Percentiles rank a stretch among this genome's conserved stretches.
These are phyloP conservation scores for Moesziomyces parantarcticus DNA, from an alignment of 1,284 basidiomycete genomes.

Conservation along the genomic window DNA sequence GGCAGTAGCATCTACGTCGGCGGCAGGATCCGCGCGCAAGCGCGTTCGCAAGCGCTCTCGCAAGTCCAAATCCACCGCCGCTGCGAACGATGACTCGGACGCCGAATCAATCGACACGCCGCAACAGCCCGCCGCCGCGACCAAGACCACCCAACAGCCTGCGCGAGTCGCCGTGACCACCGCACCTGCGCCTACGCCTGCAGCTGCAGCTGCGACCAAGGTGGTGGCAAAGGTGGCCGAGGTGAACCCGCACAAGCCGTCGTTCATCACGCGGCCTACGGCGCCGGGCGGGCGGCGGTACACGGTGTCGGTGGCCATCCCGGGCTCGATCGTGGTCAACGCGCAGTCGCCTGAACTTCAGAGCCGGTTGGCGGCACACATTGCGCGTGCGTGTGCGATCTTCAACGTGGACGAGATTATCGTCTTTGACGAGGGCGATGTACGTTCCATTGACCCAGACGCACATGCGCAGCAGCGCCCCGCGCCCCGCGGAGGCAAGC, in stretches of 20 bases:
- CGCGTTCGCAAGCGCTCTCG: slow-evolving; percentile 19
- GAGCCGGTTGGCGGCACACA: slow-evolving; percentile 61
- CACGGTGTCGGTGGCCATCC: slow-evolving; percentile 64
- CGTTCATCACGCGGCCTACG: slow-evolving; percentile 32
- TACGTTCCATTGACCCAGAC: background rate
- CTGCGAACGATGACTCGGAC: background rate
- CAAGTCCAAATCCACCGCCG: slow-evolving; percentile 12
- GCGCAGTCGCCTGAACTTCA: slow-evolving; percentile 66
- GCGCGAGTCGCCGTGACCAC: background rate
- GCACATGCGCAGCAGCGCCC: background rate
- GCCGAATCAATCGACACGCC: slow-evolving; percentile 11
- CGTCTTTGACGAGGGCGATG: slow-evolving; percentile 55
- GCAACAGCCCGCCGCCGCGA: background rate
- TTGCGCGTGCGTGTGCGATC: slow-evolving; percentile 66
- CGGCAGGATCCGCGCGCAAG: slow-evolving; percentile 20
- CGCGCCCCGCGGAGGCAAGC: slow-evolving; percentile 10
- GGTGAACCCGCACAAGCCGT: slow-evolving; percentile 54
- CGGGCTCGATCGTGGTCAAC: slow-evolving; percentile 65
- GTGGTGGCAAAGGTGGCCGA: background rate
- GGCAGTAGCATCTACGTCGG: slow-evolving; percentile 10
- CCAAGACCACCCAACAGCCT: background rate
- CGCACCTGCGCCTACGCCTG: no score
- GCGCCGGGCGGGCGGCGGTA: slow-evolving; percentile 31
- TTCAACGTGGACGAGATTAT: slow-evolving; percentile 67
- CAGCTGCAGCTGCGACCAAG: background rate